These are phyloP conservation scores for Astrothelium macrocarpum DNA, from an alignment of 495 filamentous ascomycete species.

Conservation along the genomic window DNA sequence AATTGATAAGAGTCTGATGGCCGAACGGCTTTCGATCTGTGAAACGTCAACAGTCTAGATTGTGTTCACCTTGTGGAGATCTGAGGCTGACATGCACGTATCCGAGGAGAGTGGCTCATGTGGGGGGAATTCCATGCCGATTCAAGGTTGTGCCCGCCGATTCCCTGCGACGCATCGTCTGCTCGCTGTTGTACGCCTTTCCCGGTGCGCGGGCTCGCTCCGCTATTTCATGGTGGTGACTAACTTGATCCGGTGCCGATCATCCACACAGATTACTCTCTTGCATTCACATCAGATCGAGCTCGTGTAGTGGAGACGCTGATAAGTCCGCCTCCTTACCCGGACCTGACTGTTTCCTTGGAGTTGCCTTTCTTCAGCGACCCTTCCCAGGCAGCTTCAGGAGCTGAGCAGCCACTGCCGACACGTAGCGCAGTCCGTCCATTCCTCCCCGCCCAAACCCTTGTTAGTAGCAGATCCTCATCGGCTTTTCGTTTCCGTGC, in stretches of 20 bases:
- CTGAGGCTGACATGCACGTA: background rate
- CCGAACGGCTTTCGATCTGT: too few species aligned
- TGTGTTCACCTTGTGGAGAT: background rate
- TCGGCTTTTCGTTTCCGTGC: background rate
- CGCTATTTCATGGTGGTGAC: background rate
- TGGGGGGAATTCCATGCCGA: too few species aligned
- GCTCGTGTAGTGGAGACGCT: background rate
- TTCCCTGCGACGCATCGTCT: too few species aligned
- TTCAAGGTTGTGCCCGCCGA: too few species aligned
- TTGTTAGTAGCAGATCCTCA: background rate
- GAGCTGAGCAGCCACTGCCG: background rate
- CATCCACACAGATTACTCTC: background rate
- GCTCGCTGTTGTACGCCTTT: background rate
- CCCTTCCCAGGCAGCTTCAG: background rate
- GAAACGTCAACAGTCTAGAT: too few species aligned
- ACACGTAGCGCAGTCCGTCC: background rate
- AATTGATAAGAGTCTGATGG: too few species aligned
- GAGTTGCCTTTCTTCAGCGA: background rate
- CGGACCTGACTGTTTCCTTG: background rate
- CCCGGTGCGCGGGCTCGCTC: background rate
- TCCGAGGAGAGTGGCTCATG: too few species aligned
- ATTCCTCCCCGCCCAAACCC: background rate
- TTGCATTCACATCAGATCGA: background rate
- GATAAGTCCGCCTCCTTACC: background rate
- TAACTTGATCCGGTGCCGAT: background rate